These are phyloP conservation scores for Mycotypha africana DNA, from an alignment of 371 early-diverging fungal species.

Conservation along the genomic window DNA sequence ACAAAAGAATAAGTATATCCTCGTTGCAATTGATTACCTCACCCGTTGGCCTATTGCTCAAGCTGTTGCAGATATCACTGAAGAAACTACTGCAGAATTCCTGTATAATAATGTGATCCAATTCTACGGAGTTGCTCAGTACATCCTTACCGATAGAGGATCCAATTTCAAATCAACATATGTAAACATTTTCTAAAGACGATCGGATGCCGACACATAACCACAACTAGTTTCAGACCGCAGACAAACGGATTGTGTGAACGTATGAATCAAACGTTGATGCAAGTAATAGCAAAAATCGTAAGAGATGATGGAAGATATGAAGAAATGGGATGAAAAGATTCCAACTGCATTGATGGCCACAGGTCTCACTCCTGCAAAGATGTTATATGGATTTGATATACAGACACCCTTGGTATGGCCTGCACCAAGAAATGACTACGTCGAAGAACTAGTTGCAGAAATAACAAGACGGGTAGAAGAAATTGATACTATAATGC, in stretches of 20 bases:
- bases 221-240: constrained; percentile 22
- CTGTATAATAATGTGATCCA: constrained; percentile 6
- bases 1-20: constrained; percentile 13
- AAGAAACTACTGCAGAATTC: constrained; percentile 16
- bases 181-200: constrained; percentile 3
- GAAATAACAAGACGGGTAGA: too few species aligned
- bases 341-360: constrained; percentile 6
- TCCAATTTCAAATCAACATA: constrained; percentile 10
- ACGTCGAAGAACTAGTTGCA: too few species aligned
- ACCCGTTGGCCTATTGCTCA: constrained; percentile 11
- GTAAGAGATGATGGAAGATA: not conserved
- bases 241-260: constrained; percentile 33
- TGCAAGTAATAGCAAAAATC: constrained; percentile 8
- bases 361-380: too few species aligned
- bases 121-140: constrained; percentile 6
- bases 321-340: constrained; percentile 6
- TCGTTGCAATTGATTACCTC: constrained; percentile 16
- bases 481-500: too few species aligned
- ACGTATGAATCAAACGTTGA: constrained; percentile 19
- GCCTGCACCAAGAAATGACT: too few species aligned
- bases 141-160: constrained; percentile 15
- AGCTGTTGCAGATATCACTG: constrained; percentile 11
- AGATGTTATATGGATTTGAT: too few species aligned
- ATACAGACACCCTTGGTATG: too few species aligned
- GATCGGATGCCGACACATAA: constrained; percentile 14